These are phyloP conservation scores for Diaporthe ilicicola DNA, from an alignment of 2,329 filamentous ascomycete genomes.

Conservation along the genomic window DNA sequence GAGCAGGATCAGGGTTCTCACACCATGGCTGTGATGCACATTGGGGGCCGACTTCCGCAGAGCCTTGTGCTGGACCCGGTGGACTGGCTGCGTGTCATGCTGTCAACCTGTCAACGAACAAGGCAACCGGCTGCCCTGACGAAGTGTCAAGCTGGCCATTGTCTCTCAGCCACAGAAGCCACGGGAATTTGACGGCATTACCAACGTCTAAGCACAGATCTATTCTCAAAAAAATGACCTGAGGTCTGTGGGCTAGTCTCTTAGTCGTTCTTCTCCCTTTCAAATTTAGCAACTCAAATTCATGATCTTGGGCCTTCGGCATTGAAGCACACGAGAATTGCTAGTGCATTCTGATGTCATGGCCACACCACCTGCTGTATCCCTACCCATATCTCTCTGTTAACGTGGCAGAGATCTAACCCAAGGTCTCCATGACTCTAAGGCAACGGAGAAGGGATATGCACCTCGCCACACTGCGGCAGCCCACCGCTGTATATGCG, in stretches of 20 bases:
- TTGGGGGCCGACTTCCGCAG: neutral
- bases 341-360: neutral
- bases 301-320: neutral
- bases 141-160: neutral
- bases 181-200: no score
- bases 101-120: neutral
- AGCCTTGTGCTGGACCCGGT: slow-evolving; percentile 3
- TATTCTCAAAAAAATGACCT: no score
- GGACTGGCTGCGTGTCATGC: neutral
- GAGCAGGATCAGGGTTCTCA: slow-evolving; percentile 13
- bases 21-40: neutral
- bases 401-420: neutral
- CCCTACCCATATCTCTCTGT: neutral
- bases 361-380: neutral
- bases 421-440: neutral
- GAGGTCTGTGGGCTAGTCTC: no score
- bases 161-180: neutral
- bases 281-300: neutral
- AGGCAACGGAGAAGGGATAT: neutral
- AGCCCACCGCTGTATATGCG: neutral
- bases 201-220: neutral
- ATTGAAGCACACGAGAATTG: no score
- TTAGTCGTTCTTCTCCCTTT: no score
- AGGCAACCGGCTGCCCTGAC: neutral
- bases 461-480: neutral